phyloP scores from a whole-genome alignment of 305 asterid species.

The Solanum hybrid region DNA sequence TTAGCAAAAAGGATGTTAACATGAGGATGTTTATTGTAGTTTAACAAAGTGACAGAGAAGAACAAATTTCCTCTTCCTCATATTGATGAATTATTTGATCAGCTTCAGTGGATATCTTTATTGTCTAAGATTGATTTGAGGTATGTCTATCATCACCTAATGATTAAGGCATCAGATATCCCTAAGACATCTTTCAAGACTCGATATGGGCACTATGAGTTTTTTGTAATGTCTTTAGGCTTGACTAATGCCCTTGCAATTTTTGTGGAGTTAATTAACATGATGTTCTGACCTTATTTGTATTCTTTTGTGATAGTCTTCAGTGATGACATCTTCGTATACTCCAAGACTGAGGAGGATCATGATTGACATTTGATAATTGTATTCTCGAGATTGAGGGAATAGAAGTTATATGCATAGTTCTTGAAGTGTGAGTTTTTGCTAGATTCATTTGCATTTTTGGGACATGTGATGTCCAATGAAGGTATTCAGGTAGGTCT shows the following conservation, averaged over 20 bases:
- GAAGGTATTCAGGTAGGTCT: background rate
- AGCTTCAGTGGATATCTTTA: background rate
- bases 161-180: background rate
- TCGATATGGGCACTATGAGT: background rate
- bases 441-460: background rate
- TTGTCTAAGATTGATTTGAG: background rate
- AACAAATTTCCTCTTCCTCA: too few relatives aligned
- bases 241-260: background rate
- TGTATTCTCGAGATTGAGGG: background rate
- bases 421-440: too few relatives aligned
- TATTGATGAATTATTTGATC: too few relatives aligned
- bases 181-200: background rate
- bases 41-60: too few relatives aligned
- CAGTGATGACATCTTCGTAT: background rate
- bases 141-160: background rate
- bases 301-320: background rate
- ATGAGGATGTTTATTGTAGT: too few relatives aligned
- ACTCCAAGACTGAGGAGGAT: background rate
- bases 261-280: too few relatives aligned
- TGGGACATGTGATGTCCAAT: background rate
- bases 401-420: background rate
- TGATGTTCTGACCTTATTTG: background rate
- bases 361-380: background rate
- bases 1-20: too few relatives aligned
- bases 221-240: background rate